These are phyloP conservation scores for Boletellus ananas DNA, from an alignment of 768 basidiomycete genomes.

Conservation along the genomic window DNA sequence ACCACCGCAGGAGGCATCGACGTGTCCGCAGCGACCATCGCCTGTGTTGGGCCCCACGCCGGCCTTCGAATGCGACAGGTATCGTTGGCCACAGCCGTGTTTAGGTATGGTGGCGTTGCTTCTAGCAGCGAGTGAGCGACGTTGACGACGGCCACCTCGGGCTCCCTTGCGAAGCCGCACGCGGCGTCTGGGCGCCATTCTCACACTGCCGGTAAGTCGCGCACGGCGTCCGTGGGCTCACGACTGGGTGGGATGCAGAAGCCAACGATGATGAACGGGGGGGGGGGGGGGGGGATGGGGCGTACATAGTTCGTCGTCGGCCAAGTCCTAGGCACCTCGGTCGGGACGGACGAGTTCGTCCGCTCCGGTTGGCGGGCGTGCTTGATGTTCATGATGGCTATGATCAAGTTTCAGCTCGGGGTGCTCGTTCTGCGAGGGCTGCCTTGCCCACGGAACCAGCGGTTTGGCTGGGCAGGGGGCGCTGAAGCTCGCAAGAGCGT, in stretches of 20 bases:
- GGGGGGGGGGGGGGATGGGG: no score
- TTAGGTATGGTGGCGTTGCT: conserved; percentile 37
- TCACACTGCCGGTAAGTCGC: conserved; percentile 58
- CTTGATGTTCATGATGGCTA: conserved; percentile 56
- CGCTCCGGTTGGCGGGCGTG: conserved; percentile 66
- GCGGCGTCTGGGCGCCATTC: conserved; percentile 71
- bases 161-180: conserved; percentile 33
- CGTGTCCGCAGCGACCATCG: conserved; percentile 66
- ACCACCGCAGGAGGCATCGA: conserved; percentile 65
- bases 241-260: no score
- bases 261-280: no score
- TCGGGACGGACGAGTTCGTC: conserved; percentile 69
- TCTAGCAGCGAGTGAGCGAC: neutral
- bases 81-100: conserved; percentile 58
- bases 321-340: conserved; percentile 78
- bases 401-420: conserved; percentile 51
- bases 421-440: conserved; percentile 67
- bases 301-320: conserved; percentile 56
- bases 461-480: conserved; percentile 66
- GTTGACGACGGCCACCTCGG: neutral
- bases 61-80: conserved; percentile 75
- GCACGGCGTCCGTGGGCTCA: no score
- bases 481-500: conserved; percentile 41
- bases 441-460: conserved; percentile 44
- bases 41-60: conserved; percentile 65